Percentiles rank a stretch among this genome's conserved stretches.
Conservation (phyloP, 1,284 basidiomycete species). For the Leccinum cinnamomeum region DNA sequence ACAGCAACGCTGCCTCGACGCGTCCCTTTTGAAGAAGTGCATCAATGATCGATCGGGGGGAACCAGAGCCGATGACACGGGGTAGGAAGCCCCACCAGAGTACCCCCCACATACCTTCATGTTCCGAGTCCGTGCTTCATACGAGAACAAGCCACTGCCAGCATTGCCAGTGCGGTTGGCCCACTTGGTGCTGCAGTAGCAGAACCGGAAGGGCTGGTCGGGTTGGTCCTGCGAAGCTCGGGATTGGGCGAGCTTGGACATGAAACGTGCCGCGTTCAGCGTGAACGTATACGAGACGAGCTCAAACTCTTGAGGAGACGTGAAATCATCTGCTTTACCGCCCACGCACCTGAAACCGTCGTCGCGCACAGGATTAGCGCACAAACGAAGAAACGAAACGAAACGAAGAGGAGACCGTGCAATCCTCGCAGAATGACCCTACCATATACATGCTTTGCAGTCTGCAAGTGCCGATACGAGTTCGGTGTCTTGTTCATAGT, state of each 20-base stretch:
- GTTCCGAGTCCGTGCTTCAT: slow-evolving; percentile 21
- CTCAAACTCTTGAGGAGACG: slow-evolving; percentile 27
- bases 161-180: slow-evolving; percentile 22
- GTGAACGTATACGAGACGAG: slow-evolving; percentile 29
- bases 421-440: neutral
- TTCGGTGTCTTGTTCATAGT: slow-evolving; percentile 26
- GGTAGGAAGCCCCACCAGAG: neutral
- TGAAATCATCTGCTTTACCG: slow-evolving; percentile 24
- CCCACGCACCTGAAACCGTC: slow-evolving; percentile 25
- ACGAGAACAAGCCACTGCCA: slow-evolving; percentile 13
- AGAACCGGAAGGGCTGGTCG: slow-evolving; percentile 23
- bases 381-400: neutral
- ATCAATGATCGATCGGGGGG: neutral
- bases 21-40: slow-evolving; percentile 20
- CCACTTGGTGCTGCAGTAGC: slow-evolving; percentile 30
- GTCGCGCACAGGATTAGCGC: neutral
- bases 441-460: slow-evolving; percentile 32
- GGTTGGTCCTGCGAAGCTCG: neutral
- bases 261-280: slow-evolving; percentile 27
- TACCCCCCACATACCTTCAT: slow-evolving; percentile 24
- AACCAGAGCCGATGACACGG: neutral
- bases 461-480: slow-evolving; percentile 23
- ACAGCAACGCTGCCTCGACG: slow-evolving; percentile 22
- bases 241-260: slow-evolving; percentile 20
- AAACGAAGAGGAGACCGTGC: neutral